Evolutionary conservation across 2,329 filamentous ascomycete species (phyloP).

Genomic region (Hypoxylon sp.): DNA sequence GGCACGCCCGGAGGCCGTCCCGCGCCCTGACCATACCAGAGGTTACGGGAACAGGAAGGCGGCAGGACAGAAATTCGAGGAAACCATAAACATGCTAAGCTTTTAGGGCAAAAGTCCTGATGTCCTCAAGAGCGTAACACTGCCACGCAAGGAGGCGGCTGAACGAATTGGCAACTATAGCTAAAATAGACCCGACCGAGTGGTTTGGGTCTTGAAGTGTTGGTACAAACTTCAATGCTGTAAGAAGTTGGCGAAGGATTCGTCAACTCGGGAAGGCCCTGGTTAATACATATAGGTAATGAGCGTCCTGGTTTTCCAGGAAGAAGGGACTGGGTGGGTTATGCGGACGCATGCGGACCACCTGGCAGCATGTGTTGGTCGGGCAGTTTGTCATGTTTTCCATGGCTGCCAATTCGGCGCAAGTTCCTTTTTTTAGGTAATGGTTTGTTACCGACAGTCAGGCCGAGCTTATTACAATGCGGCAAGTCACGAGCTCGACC

Average conservation of each 20-base stretch:
- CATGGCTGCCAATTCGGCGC: conserved; percentile 22
- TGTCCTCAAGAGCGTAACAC: neutral
- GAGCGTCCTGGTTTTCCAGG: conserved; percentile 7
- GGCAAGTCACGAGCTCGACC: conserved; percentile 24
- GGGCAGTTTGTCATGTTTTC: conserved; percentile 17
- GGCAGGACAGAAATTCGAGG: conserved; percentile 7
- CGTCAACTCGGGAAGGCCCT: conserved; percentile 21
- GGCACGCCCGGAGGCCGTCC: conserved; percentile 24
- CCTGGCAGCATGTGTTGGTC: conserved; percentile 30
- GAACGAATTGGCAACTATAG: conserved; percentile 8
- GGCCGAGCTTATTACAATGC: conserved; percentile 14
- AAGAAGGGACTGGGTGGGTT: conserved; percentile 7
- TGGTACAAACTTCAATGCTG: conserved; percentile 31
- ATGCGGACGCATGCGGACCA: neutral
- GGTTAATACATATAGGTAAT: conserved; percentile 23
- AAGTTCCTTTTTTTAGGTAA: conserved; percentile 35
- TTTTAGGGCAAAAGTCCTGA: conserved; percentile 12
- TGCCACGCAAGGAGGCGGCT: conserved; percentile 25
- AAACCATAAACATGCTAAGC: conserved; percentile 10
- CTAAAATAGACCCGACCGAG: conserved; percentile 27
- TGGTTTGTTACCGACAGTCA: conserved; percentile 31
- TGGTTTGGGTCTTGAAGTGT: conserved; percentile 28
- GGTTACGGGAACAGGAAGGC: conserved; percentile 17
- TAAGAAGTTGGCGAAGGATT: conserved; percentile 35
- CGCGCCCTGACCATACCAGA: conserved; percentile 24